phyloP scores from a whole-genome alignment of 2,329 filamentous ascomycete species.

The Colletotrichum nymphaeae region DNA sequence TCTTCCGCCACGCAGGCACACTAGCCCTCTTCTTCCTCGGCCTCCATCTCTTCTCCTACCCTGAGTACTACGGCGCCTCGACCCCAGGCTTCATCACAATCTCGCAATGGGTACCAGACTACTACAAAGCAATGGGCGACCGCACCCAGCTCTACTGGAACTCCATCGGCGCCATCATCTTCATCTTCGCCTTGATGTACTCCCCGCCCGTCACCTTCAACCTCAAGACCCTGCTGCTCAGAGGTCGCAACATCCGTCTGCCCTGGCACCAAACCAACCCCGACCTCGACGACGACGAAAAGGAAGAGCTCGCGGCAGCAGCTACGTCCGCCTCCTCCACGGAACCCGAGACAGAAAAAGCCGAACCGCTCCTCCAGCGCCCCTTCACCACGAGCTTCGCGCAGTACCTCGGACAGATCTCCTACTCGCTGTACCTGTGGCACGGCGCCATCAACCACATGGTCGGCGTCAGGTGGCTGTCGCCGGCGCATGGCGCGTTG shows the following conservation, averaged over 20 bases:
- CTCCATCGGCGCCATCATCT: slow-evolving; percentile 23
- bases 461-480: slow-evolving; percentile 46
- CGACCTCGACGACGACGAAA: slow-evolving; percentile 41
- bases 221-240: slow-evolving; percentile 54
- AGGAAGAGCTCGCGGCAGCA: slow-evolving; percentile 48
- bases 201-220: slow-evolving; percentile 48
- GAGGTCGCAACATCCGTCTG: not conserved
- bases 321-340: slow-evolving; percentile 63
- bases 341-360: slow-evolving; percentile 53
- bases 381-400: slow-evolving; percentile 61
- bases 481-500: not conserved
- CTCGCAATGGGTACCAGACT: not conserved
- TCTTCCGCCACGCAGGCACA: not conserved
- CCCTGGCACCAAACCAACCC: not conserved
- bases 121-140: not conserved
- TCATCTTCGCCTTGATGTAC: slow-evolving; percentile 39
- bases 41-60: slow-evolving; percentile 14
- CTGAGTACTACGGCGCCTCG: not conserved
- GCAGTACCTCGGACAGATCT: slow-evolving; percentile 70
- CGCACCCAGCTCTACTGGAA: slow-evolving; percentile 40
- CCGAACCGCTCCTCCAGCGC: slow-evolving; percentile 55
- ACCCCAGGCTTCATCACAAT: slow-evolving; percentile 1
- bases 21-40: not conserved
- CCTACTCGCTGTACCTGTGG: slow-evolving; percentile 70
- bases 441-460: slow-evolving; percentile 67